A percentile compares a stretch with the other conserved stretches of the same genome.
These are phyloP conservation scores for Sicyos baderoa DNA, from an alignment of 306 rosid genomes.

Conservation along the genomic window DNA sequence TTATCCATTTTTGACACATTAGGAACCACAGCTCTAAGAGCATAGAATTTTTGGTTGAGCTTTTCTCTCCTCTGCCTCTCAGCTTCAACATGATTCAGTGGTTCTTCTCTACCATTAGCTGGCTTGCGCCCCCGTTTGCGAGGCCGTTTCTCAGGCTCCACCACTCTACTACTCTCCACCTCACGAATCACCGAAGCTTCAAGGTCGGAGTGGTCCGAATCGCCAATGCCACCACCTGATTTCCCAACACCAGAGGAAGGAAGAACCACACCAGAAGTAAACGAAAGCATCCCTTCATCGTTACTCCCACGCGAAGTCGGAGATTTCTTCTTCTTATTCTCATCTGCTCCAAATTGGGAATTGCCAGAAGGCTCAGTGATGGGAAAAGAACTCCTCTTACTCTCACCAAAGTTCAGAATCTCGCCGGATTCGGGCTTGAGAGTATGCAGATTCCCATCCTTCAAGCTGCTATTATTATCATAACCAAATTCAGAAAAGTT, in stretches of 20 bases:
- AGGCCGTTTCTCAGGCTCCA: slow-evolving; percentile 81
- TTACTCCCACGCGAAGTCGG: slow-evolving; percentile 63
- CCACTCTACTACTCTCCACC: slow-evolving; percentile 53
- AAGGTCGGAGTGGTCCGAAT: slow-evolving; percentile 83
- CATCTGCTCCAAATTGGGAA: slow-evolving; percentile 39
- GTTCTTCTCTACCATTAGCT: slow-evolving; percentile 92
- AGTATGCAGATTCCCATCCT: slow-evolving; percentile 31
- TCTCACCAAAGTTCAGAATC: slow-evolving; percentile 69
- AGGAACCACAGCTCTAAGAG: slow-evolving; percentile 90
- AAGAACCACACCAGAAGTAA: slow-evolving; percentile 69
- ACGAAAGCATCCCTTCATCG: slow-evolving; percentile 90
- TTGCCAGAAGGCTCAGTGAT: slow-evolving; percentile 42
- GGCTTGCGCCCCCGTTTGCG: slow-evolving; percentile 90
- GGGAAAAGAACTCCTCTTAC: slow-evolving; percentile 40
- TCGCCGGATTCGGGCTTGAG: slow-evolving; percentile 84
- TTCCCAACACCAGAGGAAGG: slow-evolving; percentile 40
- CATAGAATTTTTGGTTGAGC: slow-evolving; percentile 82
- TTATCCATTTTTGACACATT: slow-evolving; percentile 95
- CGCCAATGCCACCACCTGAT: slow-evolving; percentile 36
- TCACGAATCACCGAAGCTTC: slow-evolving; percentile 83
- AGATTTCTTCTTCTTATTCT: slow-evolving; percentile 50
- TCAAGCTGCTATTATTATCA: slow-evolving; percentile 33
- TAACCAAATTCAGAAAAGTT: slow-evolving; percentile 54
- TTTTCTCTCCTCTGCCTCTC: slow-evolving; percentile 92
- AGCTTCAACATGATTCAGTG: slow-evolving; percentile 86